Base-by-base conservation (phyloP, 1,139 yeast genomes). In the Meyerozyma athensensis region DNA sequence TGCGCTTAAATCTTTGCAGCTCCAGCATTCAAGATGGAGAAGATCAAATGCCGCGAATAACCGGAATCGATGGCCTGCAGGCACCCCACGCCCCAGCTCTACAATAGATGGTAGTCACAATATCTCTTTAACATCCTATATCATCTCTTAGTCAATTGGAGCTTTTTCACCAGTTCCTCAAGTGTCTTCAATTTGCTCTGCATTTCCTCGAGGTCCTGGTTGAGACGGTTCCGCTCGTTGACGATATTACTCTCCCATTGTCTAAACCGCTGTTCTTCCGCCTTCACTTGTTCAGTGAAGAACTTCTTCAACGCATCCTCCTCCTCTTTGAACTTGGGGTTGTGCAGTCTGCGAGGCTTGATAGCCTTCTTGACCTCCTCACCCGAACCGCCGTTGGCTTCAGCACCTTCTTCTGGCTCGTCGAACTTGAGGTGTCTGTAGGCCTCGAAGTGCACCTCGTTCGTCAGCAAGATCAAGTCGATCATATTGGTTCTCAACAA, bases 201-300 rank as follows among this genome's bases (percentile, higher is more conserved):
- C 65, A 92, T 78, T 50, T 85, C 89, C 54, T 90, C 97, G 56
- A 94, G 75, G 62, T 92, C 98, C 63, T 83, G 86, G 65, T 92
- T 92, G 60, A 94, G 76, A 61, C 96, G 80, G 63, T 89, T 87
- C 65, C 97, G 82, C 68, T 90, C 97, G 50, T 86, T 86, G 47
- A 89, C 94, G 51, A 92, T 86, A 58, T 90, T 90, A 50, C 89
- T 86, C 65, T 90, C 97, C 97, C 98, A 92, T 69, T 90, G 96
- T 70, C 95, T 83, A 68, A 92, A 94, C 58, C 98, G 77, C 56
- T 86, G 95, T 57, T 94, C 98, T 66, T 92, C 98, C 36, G 87
- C 86, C 68, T 90, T 89, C 45, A 94, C 96, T 67, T 92, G 97
- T 59, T 90, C 97, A n/a, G 97, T 92, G 65, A 92, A 92, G 61